Base-by-base conservation (phyloP, 139 green algal genomes). In the Tetradesmus obliquus region DNA sequence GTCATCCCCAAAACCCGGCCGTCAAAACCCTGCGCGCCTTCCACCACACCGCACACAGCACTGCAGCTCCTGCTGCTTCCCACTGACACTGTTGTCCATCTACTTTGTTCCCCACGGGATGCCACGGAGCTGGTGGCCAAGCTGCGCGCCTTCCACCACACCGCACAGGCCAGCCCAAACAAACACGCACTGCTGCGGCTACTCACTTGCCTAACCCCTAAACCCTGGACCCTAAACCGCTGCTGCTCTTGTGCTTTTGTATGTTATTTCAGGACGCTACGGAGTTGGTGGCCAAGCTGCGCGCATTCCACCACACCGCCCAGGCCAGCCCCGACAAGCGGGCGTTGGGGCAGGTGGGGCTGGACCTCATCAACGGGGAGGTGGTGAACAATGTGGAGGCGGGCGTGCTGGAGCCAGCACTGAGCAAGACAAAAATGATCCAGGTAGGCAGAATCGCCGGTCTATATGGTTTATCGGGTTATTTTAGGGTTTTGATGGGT, bases 381-480 rank as follows among this genome's bases (percentile, higher is more conserved):
- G 94, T 91, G 19, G 32, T 45, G 5, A 15, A 82, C 74, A 55
- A 51, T 53, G n/a, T 54, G 74, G 74, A 82, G 89, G 96, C 95
- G 22, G 98, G 98, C 2, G 98, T 99, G 88, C 93, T 99, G 74
- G 98, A 99, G 96, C 98, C 98, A 1, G 95, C 96, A 7, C 95
- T 99, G 82, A 96, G 92, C 91, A 99, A 99, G 93, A 87, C 97
- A 69, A 99, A 99, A 91, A 99, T 99, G 92, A 97, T 99, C 54
- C 95, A 98, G 95, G 96, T 96, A 58, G 2, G 92, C 22, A 17
- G 3, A 5, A 19, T 3, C 62, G 4, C 19, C 8, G 5, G 22
- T 32, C 71, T 83, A 12, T 19, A 22, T 45, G 32, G 32, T 45
- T 45, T 45, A 45, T 45, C 32, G 32, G 32, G 32, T 45, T 45